Evolutionary conservation across 2,329 filamentous ascomycete species (phyloP).

Genomic region (Cladosporium sp.): DNA sequence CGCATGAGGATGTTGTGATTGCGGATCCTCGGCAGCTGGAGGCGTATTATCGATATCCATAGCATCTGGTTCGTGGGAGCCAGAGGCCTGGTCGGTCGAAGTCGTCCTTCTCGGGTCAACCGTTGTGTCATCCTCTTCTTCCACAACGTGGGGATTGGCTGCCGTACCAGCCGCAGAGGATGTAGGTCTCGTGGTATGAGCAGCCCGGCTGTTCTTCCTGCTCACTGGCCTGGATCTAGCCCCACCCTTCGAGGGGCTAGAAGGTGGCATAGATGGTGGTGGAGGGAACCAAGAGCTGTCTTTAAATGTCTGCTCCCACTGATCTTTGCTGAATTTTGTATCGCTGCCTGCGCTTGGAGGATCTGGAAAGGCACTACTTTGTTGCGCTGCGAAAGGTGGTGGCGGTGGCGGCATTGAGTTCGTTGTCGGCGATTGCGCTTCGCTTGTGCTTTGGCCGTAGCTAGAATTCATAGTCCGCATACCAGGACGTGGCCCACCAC

Average conservation of each 20-base stretch:
- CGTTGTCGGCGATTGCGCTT: slow-evolving; percentile 4
- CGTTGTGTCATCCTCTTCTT: slow-evolving; percentile 28
- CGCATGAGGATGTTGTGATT: slow-evolving; percentile 12
- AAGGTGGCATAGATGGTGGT: slow-evolving; percentile 17
- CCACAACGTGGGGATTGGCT: slow-evolving; percentile 27
- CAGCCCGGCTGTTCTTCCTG: slow-evolving; percentile 23
- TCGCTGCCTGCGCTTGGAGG: slow-evolving; percentile 4
- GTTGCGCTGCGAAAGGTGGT: slow-evolving; percentile 20
- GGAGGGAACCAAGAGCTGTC: slow-evolving; percentile 37
- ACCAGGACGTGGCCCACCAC: slow-evolving; percentile 3
- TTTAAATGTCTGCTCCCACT: slow-evolving; percentile 42
- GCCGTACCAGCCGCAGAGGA: slow-evolving; percentile 15
- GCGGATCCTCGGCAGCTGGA: slow-evolving; percentile 22
- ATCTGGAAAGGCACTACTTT: slow-evolving; percentile 15
- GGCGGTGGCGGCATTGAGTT: slow-evolving; percentile 1
- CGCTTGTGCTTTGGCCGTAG: slow-evolving; percentile 2
- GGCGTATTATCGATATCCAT: slow-evolving; percentile 46
- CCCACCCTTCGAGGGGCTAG: slow-evolving; percentile 20
- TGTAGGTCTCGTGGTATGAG: slow-evolving; percentile 14
- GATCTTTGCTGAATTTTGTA: slow-evolving; percentile 38
- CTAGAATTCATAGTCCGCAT: slow-evolving; percentile 2
- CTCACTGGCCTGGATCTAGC: slow-evolving; percentile 28
- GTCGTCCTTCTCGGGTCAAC: neutral
- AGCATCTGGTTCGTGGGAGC: slow-evolving; percentile 29
- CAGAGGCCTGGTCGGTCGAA: neutral